Evolutionary conservation across 2,329 filamentous ascomycete species (phyloP), one percentile per base, ranked within the genome.

Genomic region (Botrytis sinoallii): DNA sequence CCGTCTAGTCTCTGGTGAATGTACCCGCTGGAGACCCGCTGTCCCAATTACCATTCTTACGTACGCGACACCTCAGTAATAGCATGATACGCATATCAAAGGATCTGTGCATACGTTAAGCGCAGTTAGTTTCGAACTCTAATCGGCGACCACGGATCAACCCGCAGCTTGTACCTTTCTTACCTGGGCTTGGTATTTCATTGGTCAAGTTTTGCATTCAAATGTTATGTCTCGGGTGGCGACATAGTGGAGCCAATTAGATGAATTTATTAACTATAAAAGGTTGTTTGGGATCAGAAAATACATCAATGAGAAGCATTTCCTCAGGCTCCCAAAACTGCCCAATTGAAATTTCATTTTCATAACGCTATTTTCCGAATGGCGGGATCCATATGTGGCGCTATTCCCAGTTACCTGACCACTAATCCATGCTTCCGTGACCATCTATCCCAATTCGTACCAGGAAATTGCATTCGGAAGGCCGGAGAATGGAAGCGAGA

Each of bases 111-210:
- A 44, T 65, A 42, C 38, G 8, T 63, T 42, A 63, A 42, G 60
- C 60, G 22, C 38, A 42, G 9, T 38, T 61, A 42, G 25, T 35
- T 29, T n/a, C n/a, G 1, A 69, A 40, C 46, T 32, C 68, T 70
- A 29, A 71, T 71, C 59, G 42, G 69, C 69, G 59, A 64, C 57
- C 32, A 71, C 42, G 59, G 59, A 64, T 71, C 59, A 52, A 22
- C 35, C 44, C 59, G 32, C 69, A n/a, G 12, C 57, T 22, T 22
- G 12, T 22, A 20, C 1, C 42, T 63, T 38, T 70, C 18, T 70
- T 29, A 35, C 68, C 16, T 35, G 29, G n/a, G 3, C 4, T 42
- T 12, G 6, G 14, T 6, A 29, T 40, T 40, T 29, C 32, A 67
- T 55, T 67, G 65, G 65, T 29, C 32, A 25, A 29, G 25, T 67